Evolutionary conservation across 2,329 filamentous ascomycete genomes (phyloP), one percentile per base, ranked within the genome.

Genomic region (Aspergillus candidus): DNA sequence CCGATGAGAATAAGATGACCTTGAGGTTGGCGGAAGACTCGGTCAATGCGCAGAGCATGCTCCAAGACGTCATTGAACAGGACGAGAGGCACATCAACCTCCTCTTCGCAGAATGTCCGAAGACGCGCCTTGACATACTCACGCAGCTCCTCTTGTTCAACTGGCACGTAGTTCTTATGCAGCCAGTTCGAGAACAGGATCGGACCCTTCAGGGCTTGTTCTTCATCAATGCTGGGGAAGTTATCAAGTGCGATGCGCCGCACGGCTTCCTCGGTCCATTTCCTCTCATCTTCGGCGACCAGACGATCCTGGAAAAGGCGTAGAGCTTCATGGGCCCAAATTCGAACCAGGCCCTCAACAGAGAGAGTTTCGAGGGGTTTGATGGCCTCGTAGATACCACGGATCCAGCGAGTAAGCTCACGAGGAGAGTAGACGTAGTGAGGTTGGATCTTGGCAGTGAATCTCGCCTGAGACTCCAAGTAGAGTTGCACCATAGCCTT

Each of bases 101-200:
- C 94, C 74, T 99, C 93, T 63, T 99, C 94, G 62, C 93, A 99
- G 77, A 99, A 99, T 0, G 93, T 98, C 74, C 86, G 91, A 48
- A 99, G 79, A 61, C 93, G 84, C 40, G 93, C 93, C 71, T 96
- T 97, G 65, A 98, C 93, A 56, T 97, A 98, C 55, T 97, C 93
- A 56, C 94, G 84, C 32, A 99, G 76, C 59, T 94, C 86, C 62
- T 98, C 93, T 54, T 93, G 86, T 59, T 95, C 89, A 32, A 99
- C 93, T 6, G 93, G 93, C 10, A 97, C 82, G 61, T 99, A 99
- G 66, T 99, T 87, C 80, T 95, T 97, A 11, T 91, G 97, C 5
- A 98, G 78, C 93, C 93, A 99, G 71, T 98, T 99, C 6, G 94
- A 98, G 76, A 94, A 99, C 44, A 99, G 73, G 43, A 99, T 97